Percentiles rank a stretch among this genome's conserved stretches.
These are phyloP conservation scores for Magnaporthales sp. DNA, from an alignment of 2,329 filamentous ascomycete species.

Conservation along the genomic window DNA sequence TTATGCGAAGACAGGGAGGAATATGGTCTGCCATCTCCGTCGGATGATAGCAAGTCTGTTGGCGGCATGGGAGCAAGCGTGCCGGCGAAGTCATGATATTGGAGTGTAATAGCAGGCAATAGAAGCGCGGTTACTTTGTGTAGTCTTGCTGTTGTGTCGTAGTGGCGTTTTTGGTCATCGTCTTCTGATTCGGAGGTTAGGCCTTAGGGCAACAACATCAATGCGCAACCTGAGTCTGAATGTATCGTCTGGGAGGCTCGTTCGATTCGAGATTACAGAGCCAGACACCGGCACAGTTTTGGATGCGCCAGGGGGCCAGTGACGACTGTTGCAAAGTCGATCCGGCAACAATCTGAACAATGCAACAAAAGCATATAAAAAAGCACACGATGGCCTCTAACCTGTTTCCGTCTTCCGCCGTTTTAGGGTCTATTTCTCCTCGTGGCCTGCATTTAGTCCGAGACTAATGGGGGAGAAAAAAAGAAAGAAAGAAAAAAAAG, in stretches of 20 bases:
- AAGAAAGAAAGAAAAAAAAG: background rate
- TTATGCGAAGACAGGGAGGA: conserved; percentile 10
- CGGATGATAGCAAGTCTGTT: conserved; percentile 23
- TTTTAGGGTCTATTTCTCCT: background rate
- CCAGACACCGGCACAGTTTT: background rate
- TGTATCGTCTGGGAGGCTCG: background rate
- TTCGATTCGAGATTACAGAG: background rate
- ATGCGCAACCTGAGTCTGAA: background rate
- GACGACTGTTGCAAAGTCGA: background rate
- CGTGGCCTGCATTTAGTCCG: background rate
- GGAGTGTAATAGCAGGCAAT: background rate
- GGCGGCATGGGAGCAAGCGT: conserved; percentile 25
- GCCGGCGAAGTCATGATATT: conserved; percentile 26
- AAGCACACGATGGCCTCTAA: background rate
- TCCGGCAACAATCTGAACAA: background rate
- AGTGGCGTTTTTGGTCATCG: background rate
- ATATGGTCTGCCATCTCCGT: conserved; percentile 23
- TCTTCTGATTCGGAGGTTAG: background rate
- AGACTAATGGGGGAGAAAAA: background rate
- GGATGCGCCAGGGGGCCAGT: background rate
- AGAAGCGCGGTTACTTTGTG: background rate
- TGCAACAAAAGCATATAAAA: background rate
- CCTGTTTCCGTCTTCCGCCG: background rate
- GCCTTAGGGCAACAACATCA: background rate
- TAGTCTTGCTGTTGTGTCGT: background rate